A percentile compares a stretch with the other conserved stretches of the same genome.
Evolutionary conservation across 306 rosid genomes (phyloP).

Genomic region (Casuarina equisetifolia): DNA sequence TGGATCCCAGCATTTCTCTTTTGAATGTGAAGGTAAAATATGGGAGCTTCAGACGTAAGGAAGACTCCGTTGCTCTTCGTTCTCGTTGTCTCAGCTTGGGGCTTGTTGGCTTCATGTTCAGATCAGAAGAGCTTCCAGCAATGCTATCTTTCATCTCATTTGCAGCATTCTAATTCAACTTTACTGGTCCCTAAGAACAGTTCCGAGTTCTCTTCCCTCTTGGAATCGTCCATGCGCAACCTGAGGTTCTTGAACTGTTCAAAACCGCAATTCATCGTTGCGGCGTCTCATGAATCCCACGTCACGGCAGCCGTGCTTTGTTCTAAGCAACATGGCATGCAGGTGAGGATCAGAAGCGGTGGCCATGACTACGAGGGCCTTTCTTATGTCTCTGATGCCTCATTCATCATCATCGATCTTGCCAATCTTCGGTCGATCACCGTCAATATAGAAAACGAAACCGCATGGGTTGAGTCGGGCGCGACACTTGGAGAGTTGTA

Average conservation of each 20-base stretch:
- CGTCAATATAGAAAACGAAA: neutral
- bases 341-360: neutral
- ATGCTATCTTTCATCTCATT: neutral
- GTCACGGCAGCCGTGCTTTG: constrained; percentile 1
- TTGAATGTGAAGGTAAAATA: neutral
- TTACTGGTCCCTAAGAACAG: neutral
- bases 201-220: neutral
- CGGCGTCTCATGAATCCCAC: neutral
- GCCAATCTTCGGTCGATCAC: neutral
- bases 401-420: constrained; percentile 10
- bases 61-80: neutral
- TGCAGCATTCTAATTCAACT: constrained; percentile 1
- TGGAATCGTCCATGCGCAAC: neutral
- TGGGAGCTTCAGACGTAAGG: neutral
- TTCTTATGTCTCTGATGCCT: neutral
- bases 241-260: neutral
- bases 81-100: neutral
- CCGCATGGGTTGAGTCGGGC: neutral
- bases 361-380: constrained; percentile 12
- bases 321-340: neutral
- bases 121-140: neutral
- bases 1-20: neutral
- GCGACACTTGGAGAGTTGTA: neutral
- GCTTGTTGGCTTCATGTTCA: neutral
- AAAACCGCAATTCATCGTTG: neutral